Evolutionary conservation across 2,329 filamentous ascomycete genomes (phyloP).

Genomic region (Scytalidium lignicola): DNA sequence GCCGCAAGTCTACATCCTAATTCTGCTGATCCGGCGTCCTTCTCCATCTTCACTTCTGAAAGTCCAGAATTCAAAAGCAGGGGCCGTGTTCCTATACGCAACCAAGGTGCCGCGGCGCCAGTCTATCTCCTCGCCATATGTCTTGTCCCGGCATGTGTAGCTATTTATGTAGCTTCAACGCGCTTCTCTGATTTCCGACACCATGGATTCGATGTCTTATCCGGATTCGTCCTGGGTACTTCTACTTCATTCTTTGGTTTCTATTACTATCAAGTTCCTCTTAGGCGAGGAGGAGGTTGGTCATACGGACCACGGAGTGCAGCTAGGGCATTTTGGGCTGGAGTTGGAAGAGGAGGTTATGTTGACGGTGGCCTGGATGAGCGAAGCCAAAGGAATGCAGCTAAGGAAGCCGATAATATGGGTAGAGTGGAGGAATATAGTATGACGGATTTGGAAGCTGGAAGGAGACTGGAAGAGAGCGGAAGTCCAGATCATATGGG

Average conservation of each 20-base stretch:
- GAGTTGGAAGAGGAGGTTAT: slow-evolving; percentile 46
- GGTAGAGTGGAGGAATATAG: not conserved
- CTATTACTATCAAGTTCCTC: slow-evolving; percentile 79
- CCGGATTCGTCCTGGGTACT: slow-evolving; percentile 75
- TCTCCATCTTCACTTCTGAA: slow-evolving; percentile 73
- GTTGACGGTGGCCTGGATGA: slow-evolving; percentile 17
- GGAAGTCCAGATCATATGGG: not conserved
- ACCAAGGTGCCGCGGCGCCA: slow-evolving; percentile 76
- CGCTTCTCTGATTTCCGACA: slow-evolving; percentile 87
- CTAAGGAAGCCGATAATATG: not conserved
- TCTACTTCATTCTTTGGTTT: slow-evolving; percentile 70
- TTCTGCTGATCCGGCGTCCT: slow-evolving; percentile 43
- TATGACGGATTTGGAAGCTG: not conserved
- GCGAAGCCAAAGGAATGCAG: not conserved
- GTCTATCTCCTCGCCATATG: slow-evolving; percentile 69
- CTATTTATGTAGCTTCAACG: slow-evolving; percentile 78
- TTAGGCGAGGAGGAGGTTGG: slow-evolving; percentile 77
- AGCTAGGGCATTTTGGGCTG: slow-evolving; percentile 73
- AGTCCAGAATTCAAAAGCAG: slow-evolving; percentile 30
- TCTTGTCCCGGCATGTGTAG: slow-evolving; percentile 65
- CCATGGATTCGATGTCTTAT: slow-evolving; percentile 87
- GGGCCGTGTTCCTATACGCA: slow-evolving; percentile 49
- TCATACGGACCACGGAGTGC: slow-evolving; percentile 76
- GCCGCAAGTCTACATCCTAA: slow-evolving; percentile 37
- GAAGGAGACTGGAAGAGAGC: not conserved